phyloP scores from a whole-genome alignment of 73 alveolate species.

The Tetrahymena elliotti region DNA sequence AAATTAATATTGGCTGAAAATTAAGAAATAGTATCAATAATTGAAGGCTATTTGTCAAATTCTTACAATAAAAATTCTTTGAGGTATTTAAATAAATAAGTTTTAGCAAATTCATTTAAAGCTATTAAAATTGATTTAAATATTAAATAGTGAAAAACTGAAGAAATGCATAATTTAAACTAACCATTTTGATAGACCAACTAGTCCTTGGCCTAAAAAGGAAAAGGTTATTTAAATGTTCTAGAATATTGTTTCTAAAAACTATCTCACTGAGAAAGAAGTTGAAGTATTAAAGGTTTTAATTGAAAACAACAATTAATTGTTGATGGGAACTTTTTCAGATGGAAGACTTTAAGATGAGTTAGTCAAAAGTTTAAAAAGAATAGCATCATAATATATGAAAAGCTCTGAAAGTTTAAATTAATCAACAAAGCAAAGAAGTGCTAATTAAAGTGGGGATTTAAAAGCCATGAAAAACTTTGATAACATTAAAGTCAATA shows the following conservation, averaged over 20 bases:
- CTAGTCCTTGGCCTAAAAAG: background rate
- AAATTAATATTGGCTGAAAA: background rate
- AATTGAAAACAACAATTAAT: background rate
- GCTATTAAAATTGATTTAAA: no score
- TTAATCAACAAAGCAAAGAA: background rate
- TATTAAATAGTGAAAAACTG: background rate
- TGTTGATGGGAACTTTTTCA: background rate
- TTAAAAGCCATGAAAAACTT: background rate
- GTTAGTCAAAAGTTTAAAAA: background rate
- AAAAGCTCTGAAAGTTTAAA: background rate
- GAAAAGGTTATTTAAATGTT: background rate
- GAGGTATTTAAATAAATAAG: background rate
- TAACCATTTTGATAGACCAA: background rate
- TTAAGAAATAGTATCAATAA: background rate
- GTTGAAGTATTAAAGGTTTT: background rate
- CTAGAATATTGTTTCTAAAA: background rate
- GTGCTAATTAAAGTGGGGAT: background rate
- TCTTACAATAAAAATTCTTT: background rate
- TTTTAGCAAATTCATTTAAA: no score
- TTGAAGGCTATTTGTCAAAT: background rate
- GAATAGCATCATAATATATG: background rate
- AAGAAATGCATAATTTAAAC: background rate
- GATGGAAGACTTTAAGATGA: background rate
- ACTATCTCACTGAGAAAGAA: background rate
- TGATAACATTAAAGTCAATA: background rate